Evolutionary conservation across 176 grass and related monocot genomes (phyloP).

Genomic region (Calamus simplicifolius): DNA sequence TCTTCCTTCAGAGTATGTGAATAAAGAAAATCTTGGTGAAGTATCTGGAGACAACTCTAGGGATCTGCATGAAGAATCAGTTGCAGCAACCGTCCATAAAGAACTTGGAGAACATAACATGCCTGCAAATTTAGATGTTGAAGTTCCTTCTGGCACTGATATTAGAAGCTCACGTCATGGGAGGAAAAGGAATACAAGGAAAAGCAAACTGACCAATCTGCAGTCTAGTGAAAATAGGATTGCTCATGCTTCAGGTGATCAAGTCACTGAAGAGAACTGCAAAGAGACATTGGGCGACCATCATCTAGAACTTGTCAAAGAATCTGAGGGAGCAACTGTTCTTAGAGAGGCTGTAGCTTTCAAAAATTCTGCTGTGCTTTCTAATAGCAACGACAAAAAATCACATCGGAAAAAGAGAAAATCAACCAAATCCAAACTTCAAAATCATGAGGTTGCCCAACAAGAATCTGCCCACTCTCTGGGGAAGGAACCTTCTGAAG

Average conservation of each 20-base stretch:
- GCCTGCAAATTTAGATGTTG: conserved; percentile 17
- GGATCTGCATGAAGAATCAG: conserved; percentile 17
- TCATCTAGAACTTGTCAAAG: conserved; percentile 6
- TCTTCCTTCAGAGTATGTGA: conserved; percentile 20
- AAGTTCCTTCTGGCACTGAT: conserved; percentile 24
- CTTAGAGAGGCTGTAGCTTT: conserved; percentile 10
- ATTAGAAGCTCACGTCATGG: conserved; percentile 17
- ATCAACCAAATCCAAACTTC: conserved; percentile 31
- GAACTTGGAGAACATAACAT: neutral
- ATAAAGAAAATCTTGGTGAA: conserved; percentile 17
- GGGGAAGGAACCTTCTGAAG: neutral
- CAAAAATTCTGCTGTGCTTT: conserved; percentile 11
- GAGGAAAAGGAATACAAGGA: conserved; percentile 31
- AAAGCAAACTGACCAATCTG: conserved; percentile 8
- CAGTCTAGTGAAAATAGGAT: conserved; percentile 1
- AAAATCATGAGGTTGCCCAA: conserved; percentile 11
- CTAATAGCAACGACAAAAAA: conserved; percentile 12
- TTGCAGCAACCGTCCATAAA: conserved; percentile 15
- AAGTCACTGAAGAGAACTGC: conserved; percentile 17
- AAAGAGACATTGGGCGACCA: conserved; percentile 9
- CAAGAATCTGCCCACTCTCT: neutral
- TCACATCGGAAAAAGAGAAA: conserved; percentile 27
- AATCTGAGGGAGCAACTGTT: conserved; percentile 19
- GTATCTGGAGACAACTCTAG: conserved; percentile 16
- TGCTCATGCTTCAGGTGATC: conserved; percentile 15